Conservation (phyloP, 257 asterid genomes). For the Penstemon barbatus region DNA sequence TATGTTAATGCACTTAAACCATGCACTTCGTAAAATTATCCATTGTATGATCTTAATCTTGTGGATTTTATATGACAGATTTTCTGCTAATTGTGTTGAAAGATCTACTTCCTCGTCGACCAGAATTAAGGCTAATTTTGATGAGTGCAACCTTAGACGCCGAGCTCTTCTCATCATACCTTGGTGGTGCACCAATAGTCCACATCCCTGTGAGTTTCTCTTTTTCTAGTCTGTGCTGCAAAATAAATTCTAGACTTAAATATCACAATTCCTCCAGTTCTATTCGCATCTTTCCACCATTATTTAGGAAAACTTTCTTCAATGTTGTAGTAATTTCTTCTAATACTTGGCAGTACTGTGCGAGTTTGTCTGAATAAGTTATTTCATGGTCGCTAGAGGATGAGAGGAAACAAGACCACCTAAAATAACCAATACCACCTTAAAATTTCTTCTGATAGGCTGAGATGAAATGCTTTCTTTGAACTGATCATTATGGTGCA, state of each 20-base stretch:
- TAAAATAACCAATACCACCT: background rate
- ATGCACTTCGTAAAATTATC: conserved; percentile 8
- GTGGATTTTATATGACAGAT: conserved; percentile 53
- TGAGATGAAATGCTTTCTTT: conserved; percentile 1
- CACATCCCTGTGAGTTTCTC: conserved; percentile 69
- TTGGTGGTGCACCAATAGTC: conserved; percentile 70
- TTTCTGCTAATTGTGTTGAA: conserved; percentile 86
- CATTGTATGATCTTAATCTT: conserved; percentile 29
- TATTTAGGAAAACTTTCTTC: conserved; percentile 9
- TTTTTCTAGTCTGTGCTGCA: conserved; percentile 10
- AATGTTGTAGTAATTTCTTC: conserved; percentile 1
- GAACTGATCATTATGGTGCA: background rate
- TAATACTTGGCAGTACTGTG: background rate
- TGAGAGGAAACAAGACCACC: background rate
- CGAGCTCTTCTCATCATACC: conserved; percentile 85
- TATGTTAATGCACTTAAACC: conserved; percentile 13
- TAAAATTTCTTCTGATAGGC: background rate
- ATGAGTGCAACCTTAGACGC: conserved; percentile 99
- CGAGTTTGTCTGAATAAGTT: conserved; percentile 3
- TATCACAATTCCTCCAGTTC: background rate
- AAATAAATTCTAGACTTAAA: conserved; percentile 7
- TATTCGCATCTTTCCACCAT: conserved; percentile 6
- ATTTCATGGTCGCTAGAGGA: background rate
- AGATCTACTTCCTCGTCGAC: conserved; percentile 91
- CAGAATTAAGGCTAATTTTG: conserved; percentile 83